Base-by-base conservation (phyloP, 768 basidiomycete genomes). In the Tricholoma hemisulphureum region DNA sequence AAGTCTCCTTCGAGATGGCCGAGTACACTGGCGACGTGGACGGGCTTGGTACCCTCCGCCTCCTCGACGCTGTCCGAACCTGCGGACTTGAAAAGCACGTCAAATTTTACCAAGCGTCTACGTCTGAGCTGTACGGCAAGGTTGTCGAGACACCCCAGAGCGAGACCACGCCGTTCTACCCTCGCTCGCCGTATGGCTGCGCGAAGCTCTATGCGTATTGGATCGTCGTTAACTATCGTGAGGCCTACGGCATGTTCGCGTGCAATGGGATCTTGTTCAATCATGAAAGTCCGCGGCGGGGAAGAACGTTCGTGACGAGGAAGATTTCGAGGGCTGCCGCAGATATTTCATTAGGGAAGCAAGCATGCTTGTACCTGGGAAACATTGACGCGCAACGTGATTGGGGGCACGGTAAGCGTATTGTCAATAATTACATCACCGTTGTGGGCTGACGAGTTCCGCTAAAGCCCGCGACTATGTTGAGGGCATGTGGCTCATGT, bases 1-100 rank as follows among this genome's bases (percentile, higher is more conserved):
- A 98, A 74, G 95, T 98, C 63, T 97, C 95, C 24, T 98, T 98
- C 73, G 96, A 98, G 74, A 96, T 98, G 93, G 93, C 95, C 23
- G 95, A 98, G 75, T 98, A 98, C 77, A 98, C 96, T 0, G 95
- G 92, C 51, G 96, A 98, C 68, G 95, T 98, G 50, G 95, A 98
- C 65, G 95, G 88, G 7, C 81, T 98, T 37, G 95, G 95, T 54
- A 98, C 95, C 6, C 85, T 98, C 49, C 92, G 95, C 64, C 84
- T 98, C 58, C 88, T 98, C 57, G 96, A 98, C 67, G 95, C 95
- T 55, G 87, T 98, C 72, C 87, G 95, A 39, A 98, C 96, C 7
- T 95, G 93, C 71, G 95, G 95, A 4, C 84, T 98, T 58, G 91
- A 95, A 71, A 87, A 90, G 66, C 90, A 95, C 75, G 83, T 93